Conservation (phyloP, 441 rosid species). For the Brassica balearica region DNA sequence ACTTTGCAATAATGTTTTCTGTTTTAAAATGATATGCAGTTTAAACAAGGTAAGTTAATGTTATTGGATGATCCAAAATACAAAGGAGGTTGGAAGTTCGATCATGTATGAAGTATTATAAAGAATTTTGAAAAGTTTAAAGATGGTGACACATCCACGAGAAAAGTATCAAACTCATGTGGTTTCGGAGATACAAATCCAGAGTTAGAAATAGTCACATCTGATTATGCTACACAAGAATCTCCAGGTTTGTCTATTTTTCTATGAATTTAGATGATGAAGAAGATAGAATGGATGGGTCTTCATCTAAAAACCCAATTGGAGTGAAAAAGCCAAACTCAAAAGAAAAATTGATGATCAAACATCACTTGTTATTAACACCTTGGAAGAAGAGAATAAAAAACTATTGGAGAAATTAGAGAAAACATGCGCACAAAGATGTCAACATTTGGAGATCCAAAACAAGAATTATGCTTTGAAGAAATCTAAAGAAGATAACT, state of each 20-base stretch:
- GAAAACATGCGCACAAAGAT: not conserved
- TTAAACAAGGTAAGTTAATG: not conserved
- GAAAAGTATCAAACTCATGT: not conserved
- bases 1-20: not conserved
- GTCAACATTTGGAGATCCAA: not conserved
- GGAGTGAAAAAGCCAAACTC: too few species aligned
- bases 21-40: not conserved
- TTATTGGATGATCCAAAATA: not conserved
- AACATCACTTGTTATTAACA: too few species aligned
- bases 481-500: too few species aligned
- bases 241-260: not conserved
- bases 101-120: not conserved
- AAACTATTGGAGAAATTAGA: too few species aligned
- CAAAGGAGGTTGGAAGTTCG: not conserved
- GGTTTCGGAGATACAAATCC: not conserved
- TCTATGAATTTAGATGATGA: not conserved
- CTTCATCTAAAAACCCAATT: too few species aligned
- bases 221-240: not conserved
- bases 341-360: too few species aligned
- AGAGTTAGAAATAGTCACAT: not conserved
- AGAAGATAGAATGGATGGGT: not conserved
- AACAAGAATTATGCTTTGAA: not conserved
- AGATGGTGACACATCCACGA: not conserved
- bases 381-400: too few species aligned
- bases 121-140: not conserved